These are phyloP conservation scores for Lepiota subincarnata DNA, from an alignment of 768 basidiomycete species.

Conservation along the genomic window DNA sequence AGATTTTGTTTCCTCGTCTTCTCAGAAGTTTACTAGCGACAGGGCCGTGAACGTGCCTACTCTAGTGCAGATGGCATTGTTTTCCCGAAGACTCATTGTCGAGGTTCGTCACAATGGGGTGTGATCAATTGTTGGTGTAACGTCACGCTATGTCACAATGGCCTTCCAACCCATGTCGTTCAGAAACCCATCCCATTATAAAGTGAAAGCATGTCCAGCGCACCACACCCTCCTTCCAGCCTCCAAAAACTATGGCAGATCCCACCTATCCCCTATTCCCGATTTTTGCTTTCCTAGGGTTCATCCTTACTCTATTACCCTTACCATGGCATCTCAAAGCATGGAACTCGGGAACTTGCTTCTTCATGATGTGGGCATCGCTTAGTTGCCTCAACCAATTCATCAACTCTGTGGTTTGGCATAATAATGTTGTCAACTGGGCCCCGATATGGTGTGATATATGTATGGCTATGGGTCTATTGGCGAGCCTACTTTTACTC, in stretches of 20 bases:
- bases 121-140: too few species aligned
- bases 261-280: constrained; percentile 30
- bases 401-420: constrained; percentile 55
- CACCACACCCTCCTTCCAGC: too few species aligned
- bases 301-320: constrained; percentile 41
- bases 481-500: constrained; percentile 29
- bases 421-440: constrained; percentile 28
- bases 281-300: constrained; percentile 32
- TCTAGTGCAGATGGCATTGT: too few species aligned
- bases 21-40: too few species aligned
- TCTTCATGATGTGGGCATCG: constrained; percentile 43
- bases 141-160: too few species aligned
- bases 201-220: too few species aligned
- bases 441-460: constrained; percentile 63
- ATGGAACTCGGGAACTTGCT: constrained; percentile 43
- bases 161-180: too few species aligned
- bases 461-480: constrained; percentile 34
- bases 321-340: constrained; percentile 46
- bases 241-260: constrained; percentile 17
- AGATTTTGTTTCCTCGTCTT: too few species aligned
- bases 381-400: constrained; percentile 38
- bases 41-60: too few species aligned
- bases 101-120: too few species aligned
- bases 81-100: too few species aligned
- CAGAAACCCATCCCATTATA: too few species aligned